phyloP scores from a whole-genome alignment of 805 yeast genomes.

The Candida sakaeoensis region DNA sequence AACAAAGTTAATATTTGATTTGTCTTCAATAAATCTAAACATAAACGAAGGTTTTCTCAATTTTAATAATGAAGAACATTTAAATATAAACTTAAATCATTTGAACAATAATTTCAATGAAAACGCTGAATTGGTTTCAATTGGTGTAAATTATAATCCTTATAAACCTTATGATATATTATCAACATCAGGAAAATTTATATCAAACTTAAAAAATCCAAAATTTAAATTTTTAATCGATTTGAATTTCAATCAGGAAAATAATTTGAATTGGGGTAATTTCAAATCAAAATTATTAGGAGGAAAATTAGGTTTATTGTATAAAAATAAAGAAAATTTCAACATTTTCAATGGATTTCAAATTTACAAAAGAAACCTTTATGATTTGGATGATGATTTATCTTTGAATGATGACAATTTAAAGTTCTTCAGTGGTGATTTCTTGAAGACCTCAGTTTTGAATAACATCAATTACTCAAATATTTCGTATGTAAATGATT shows the following conservation, averaged over 20 bases:
- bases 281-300: constrained; percentile 54
- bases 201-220: constrained; percentile 45
- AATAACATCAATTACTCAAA: constrained; percentile 21
- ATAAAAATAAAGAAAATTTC: constrained; percentile 23
- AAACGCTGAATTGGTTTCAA: constrained; percentile 50
- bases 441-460: constrained; percentile 32
- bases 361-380: constrained; percentile 52
- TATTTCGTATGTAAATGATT: constrained; percentile 17
- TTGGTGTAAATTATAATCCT: constrained; percentile 48
- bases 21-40: constrained; percentile 37
- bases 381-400: constrained; percentile 49
- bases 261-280: constrained; percentile 48
- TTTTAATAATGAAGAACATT: constrained; percentile 35
- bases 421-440: constrained; percentile 31
- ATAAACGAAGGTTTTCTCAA: constrained; percentile 32
- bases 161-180: constrained; percentile 46
- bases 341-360: constrained; percentile 51
- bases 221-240: constrained; percentile 39
- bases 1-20: constrained; percentile 41
- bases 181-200: constrained; percentile 42
- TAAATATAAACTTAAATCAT: constrained; percentile 37
- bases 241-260: constrained; percentile 32
- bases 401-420: constrained; percentile 43
- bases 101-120: constrained; percentile 43
- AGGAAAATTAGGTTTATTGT: constrained; percentile 49